phyloP scores from a whole-genome alignment of 306 rosid species.

The cucumber (Cucumis sativus) region DNA sequence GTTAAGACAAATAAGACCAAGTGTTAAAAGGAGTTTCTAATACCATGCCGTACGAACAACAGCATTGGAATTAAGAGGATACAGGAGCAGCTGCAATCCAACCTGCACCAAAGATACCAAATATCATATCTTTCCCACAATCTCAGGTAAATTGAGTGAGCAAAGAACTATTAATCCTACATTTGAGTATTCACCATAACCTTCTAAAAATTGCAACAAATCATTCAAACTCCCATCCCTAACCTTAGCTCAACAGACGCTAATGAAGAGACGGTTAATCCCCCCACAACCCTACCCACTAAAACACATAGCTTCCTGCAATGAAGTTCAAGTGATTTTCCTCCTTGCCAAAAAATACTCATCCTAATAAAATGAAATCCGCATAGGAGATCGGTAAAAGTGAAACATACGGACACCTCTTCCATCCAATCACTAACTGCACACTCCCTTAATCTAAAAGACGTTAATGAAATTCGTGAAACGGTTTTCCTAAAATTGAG shows the following conservation, averaged over 20 bases:
- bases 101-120: constrained; percentile 33
- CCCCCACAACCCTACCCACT: background rate
- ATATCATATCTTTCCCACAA: background rate
- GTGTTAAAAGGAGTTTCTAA: background rate
- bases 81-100: constrained; percentile 74
- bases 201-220: background rate
- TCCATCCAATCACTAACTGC: background rate
- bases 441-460: background rate
- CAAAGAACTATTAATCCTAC: background rate
- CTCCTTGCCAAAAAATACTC: background rate
- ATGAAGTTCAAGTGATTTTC: background rate
- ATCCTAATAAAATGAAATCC: background rate
- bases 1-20: background rate
- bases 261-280: background rate
- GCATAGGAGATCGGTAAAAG: background rate
- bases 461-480: background rate
- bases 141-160: background rate
- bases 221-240: background rate
- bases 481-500: background rate
- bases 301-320: background rate
- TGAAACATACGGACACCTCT: background rate
- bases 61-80: constrained; percentile 65
- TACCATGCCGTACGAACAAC: constrained; percentile 83
- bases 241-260: background rate
- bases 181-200: background rate